phyloP scores from a whole-genome alignment of 306 rosid species.

The Leucaena leucocephala region DNA sequence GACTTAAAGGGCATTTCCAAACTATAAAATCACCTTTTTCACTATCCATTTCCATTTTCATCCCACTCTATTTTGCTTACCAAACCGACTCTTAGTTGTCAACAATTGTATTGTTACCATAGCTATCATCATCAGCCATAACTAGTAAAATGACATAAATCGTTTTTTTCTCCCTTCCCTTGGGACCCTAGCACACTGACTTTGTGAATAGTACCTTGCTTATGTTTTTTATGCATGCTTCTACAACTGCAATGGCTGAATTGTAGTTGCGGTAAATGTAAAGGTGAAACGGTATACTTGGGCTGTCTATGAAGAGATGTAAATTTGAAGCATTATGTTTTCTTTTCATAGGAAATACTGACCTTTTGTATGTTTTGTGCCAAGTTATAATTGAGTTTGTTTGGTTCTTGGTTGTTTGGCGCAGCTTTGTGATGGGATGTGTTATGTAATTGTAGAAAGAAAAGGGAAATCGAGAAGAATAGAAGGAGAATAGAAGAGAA shows the following conservation, averaged over 20 bases:
- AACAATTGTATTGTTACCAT: background rate
- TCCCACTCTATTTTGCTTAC: background rate
- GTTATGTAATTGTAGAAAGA: too few relatives aligned
- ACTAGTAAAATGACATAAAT: background rate
- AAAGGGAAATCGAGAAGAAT: too few relatives aligned
- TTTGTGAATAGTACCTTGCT: slow-evolving; percentile 22
- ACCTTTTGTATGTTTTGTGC: slow-evolving; percentile 28
- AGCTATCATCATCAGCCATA: slow-evolving; percentile 4
- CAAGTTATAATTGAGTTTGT: slow-evolving; percentile 32
- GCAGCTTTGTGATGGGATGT: slow-evolving; percentile 92
- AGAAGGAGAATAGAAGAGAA: too few relatives aligned
- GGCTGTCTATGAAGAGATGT: too few relatives aligned
- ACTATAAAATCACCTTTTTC: background rate
- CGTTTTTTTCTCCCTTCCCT: background rate
- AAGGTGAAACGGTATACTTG: too few relatives aligned
- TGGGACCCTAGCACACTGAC: background rate
- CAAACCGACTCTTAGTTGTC: background rate
- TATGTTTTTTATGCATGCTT: background rate
- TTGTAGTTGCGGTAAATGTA: background rate
- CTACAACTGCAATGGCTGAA: slow-evolving; percentile 23
- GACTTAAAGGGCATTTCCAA: background rate
- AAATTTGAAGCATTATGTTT: too few relatives aligned
- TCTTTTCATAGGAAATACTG: slow-evolving; percentile 16
- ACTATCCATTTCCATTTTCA: background rate
- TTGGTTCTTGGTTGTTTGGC: slow-evolving; percentile 44